Conservation (phyloP, 1,284 basidiomycete species). For the Caloboletus firmus region DNA sequence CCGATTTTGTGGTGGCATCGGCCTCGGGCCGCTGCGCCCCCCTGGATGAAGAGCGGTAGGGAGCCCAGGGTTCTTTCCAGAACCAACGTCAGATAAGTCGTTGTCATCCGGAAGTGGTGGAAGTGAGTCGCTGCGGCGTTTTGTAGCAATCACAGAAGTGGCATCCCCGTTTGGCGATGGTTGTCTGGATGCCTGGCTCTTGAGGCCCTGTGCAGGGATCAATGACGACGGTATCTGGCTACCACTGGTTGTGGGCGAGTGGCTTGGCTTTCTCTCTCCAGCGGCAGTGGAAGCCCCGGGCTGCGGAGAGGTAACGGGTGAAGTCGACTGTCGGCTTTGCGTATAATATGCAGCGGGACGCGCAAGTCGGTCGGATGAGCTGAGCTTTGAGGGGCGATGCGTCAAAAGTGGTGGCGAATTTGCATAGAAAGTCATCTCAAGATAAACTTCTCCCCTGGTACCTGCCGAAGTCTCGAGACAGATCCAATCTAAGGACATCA, state of each 20-base stretch:
- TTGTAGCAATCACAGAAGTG: constrained; percentile 6
- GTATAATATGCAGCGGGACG: constrained; percentile 30
- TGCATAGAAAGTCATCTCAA: constrained; percentile 77
- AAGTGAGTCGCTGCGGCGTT: constrained; percentile 25
- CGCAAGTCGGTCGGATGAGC: constrained; percentile 43
- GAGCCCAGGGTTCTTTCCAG: constrained; percentile 26
- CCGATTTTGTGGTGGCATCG: constrained; percentile 26
- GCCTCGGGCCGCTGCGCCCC: constrained; percentile 24
- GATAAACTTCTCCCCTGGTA: constrained; percentile 67
- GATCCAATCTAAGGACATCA: constrained; percentile 59
- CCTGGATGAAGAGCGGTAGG: constrained; percentile 48
- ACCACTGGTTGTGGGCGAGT: not conserved
- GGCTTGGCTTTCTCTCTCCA: constrained; percentile 14
- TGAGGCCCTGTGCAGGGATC: constrained; percentile 21
- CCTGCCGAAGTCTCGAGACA: constrained; percentile 53
- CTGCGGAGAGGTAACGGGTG: constrained; percentile 10
- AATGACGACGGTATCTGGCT: constrained; percentile 23
- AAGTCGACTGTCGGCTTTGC: constrained; percentile 9
- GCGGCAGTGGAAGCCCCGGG: constrained; percentile 1
- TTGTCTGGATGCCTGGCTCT: constrained; percentile 12
- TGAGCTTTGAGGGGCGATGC: constrained; percentile 48
- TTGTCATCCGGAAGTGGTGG: constrained; percentile 41
- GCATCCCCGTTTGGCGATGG: not conserved
- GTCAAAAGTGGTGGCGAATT: constrained; percentile 52
- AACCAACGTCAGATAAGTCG: constrained; percentile 1